Conservation (phyloP, 176 grass and related monocot genomes). For the maize (Zea mays) region DNA sequence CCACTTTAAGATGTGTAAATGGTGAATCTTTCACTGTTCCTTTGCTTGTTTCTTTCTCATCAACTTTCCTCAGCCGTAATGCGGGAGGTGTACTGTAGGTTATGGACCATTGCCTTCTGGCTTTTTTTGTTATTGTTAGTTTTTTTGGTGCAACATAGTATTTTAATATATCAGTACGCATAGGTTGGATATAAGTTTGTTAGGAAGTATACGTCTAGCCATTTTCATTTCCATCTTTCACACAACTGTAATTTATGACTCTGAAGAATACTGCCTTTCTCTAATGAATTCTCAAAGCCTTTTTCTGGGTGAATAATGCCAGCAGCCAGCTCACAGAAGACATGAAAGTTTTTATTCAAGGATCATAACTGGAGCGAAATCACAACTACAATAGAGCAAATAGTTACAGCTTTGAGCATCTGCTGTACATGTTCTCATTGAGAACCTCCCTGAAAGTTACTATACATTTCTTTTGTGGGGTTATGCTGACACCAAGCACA, state of each 20-base stretch:
- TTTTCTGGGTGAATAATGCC: not conserved
- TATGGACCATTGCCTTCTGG: not conserved
- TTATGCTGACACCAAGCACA: not conserved
- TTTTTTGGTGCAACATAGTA: not conserved
- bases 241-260: not conserved
- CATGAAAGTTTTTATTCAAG: not conserved
- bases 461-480: not conserved
- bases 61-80: not conserved
- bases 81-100: not conserved
- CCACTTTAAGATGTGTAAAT: not conserved
- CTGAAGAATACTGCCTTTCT: not conserved
- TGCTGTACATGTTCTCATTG: not conserved
- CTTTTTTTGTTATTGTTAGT: not conserved
- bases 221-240: constrained; percentile 2
- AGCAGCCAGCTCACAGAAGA: not conserved
- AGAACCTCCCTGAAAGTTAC: constrained; percentile 10
- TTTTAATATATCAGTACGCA: not conserved
- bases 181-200: not conserved
- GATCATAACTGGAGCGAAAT: not conserved
- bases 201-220: not conserved
- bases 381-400: not conserved
- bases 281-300: not conserved
- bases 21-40: not conserved
- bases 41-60: constrained; percentile 22
- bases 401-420: not conserved